Evolutionary conservation across 2,329 filamentous ascomycete genomes (phyloP).

Genomic region (Coniochaeta sp.): DNA sequence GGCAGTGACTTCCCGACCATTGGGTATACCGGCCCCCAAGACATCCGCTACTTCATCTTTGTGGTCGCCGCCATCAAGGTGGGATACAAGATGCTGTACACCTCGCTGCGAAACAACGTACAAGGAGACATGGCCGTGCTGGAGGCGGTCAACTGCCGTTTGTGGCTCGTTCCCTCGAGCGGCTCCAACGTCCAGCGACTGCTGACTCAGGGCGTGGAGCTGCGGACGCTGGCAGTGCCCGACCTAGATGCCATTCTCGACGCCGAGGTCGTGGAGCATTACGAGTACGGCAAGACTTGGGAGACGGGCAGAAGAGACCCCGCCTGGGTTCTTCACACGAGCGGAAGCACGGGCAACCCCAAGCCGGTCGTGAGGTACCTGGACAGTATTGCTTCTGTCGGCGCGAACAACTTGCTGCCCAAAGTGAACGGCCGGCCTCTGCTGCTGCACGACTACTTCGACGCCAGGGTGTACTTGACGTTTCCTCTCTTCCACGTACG

Average conservation of each 20-base stretch:
- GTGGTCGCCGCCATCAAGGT: constrained; percentile 7
- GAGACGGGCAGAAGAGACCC: constrained; percentile 34
- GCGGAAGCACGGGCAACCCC: constrained; percentile 36
- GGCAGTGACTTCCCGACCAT: not conserved
- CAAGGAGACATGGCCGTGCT: not conserved
- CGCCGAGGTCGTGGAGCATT: not conserved
- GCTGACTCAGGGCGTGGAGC: not conserved
- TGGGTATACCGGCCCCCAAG: constrained; percentile 6
- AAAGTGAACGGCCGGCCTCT: not conserved
- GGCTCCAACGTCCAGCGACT: not conserved
- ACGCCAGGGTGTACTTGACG: not conserved
- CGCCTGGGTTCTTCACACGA: constrained; percentile 33
- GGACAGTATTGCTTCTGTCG: constrained; percentile 10
- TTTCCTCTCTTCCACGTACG: not conserved
- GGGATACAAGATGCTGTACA: constrained; percentile 4
- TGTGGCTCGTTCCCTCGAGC: not conserved
- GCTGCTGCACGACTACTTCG: not conserved
- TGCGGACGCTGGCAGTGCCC: not conserved
- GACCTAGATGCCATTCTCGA: not conserved
- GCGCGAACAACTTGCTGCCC: not conserved
- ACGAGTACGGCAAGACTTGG: constrained; percentile 16
- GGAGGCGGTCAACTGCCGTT: not conserved
- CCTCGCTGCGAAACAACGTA: not conserved
- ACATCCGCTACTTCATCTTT: constrained; percentile 9
- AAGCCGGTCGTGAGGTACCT: constrained; percentile 30